These are phyloP conservation scores for Schizosaccharomyces octosporus DNA, from an alignment of 805 yeast genomes.

Conservation along the genomic window DNA sequence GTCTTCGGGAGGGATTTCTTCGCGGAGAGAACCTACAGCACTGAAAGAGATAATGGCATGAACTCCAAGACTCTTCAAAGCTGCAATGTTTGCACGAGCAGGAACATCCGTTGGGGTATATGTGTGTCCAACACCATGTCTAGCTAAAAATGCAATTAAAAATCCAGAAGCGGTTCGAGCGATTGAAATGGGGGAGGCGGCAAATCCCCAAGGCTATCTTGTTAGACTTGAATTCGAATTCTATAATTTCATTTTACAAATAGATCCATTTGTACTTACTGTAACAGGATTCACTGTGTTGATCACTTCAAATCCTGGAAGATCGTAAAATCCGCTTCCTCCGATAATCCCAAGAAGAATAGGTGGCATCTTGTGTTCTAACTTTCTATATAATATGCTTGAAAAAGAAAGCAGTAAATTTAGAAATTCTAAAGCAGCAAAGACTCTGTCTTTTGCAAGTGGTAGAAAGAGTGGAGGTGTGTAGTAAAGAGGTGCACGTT, in stretches of 20 bases:
- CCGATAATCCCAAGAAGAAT: conserved; percentile 74
- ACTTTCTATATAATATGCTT: too few species aligned
- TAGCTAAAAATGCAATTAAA: conserved; percentile 77
- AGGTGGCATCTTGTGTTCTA: neutral
- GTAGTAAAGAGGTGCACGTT: too few species aligned
- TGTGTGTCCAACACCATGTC: conserved; percentile 85
- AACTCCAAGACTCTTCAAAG: conserved; percentile 68
- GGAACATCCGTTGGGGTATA: conserved; percentile 83
- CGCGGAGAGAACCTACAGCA: conserved; percentile 87
- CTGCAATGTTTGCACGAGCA: conserved; percentile 81
- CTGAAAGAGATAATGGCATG: conserved; percentile 74
- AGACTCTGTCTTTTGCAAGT: too few species aligned
- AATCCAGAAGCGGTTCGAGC: conserved; percentile 54
- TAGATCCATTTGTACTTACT: neutral
- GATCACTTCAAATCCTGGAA: conserved; percentile 61
- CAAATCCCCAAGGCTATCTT: conserved; percentile 69
- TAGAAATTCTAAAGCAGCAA: too few species aligned
- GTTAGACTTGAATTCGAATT: too few species aligned
- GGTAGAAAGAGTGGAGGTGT: too few species aligned
- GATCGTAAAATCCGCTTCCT: conserved; percentile 88
- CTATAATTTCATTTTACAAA: too few species aligned
- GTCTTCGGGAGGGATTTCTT: conserved; percentile 76
- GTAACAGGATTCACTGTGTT: conserved; percentile 63
- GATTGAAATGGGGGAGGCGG: conserved; percentile 81
- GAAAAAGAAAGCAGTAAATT: too few species aligned